Evolutionary conservation across 106 monocot species (phyloP), one percentile per base, ranked within the genome.

Genomic region (Xerophyta viscosa): DNA sequence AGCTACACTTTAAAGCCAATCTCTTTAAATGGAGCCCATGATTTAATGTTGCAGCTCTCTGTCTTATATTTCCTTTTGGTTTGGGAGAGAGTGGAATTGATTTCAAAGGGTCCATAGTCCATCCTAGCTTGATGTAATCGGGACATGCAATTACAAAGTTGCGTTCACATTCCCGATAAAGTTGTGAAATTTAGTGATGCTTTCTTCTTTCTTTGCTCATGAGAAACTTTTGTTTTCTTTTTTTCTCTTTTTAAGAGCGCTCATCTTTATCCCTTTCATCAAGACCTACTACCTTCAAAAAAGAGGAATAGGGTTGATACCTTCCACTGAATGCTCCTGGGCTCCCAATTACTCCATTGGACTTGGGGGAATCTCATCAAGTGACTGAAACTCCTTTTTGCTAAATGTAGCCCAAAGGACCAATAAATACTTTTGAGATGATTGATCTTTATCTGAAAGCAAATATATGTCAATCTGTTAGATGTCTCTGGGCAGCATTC

Each of bases 161-260:
- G 48, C 22, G 29, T 13, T 45, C 56, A 46, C 54, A 33, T 70
- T 63, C 70, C 70, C 69, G 48, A 63, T 70, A 70, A 70, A 70
- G 70, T 49, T 56, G 41, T 5, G 43, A 52, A 52, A 52, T 43
- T 68, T 54, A 54, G 33, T 69, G 68, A 48, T 54, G 60, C 68
- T 54, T 57, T 61, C 41, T 42, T 25, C 63, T 57, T 70, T 70
- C 56, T 41, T 70, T 39, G 22, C n/a, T n/a, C n/a, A 57, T 70
- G 56, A 63, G 47, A 56, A 53, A 29, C 47, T 43, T 62, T 54
- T 46, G 27, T 20, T 56, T 27, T 31, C 33, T 49, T 56, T 62
- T 62, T 56, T 27, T n/a, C n/a, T n/a, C n/a, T n/a, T 61, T 63
- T 70, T 70, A 42, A 12, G 30, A 37, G 48, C 36, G 31, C 11